A percentile compares a stretch with the other conserved stretches of the same genome.
phyloP scores from a whole-genome alignment of 1,284 basidiomycete genomes.

The Papiliotrema laurentii region DNA sequence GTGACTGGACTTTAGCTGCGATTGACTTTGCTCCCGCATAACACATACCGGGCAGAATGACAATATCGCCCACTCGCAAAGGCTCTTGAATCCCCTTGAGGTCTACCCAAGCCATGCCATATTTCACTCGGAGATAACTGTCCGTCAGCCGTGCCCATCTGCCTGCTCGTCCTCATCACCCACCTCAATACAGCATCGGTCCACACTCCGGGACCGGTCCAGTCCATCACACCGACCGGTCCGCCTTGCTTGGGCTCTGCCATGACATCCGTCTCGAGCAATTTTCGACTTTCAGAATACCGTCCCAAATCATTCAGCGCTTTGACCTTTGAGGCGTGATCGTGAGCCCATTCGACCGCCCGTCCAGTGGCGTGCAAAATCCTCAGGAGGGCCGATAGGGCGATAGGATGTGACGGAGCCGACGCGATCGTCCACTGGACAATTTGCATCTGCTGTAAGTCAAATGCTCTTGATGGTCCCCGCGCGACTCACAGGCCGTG shows the following conservation, averaged over 20 bases:
- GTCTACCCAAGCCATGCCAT: constrained; percentile 42
- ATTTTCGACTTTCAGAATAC: constrained; percentile 18
- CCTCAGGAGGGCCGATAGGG: constrained; percentile 33
- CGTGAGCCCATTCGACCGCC: constrained; percentile 35
- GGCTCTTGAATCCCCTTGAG: constrained; percentile 35
- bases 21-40: background rate
- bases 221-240: constrained; percentile 44
- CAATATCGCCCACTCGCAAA: constrained; percentile 44
- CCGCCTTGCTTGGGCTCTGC: constrained; percentile 34
- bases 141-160: background rate
- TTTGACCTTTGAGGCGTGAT: constrained; percentile 14
- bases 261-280: constrained; percentile 22
- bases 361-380: constrained; percentile 35
- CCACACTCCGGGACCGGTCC: constrained; percentile 49
- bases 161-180: constrained; percentile 1
- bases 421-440: constrained; percentile 49
- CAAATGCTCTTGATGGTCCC: background rate
- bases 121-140: constrained; percentile 39
- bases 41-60: constrained; percentile 38
- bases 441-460: constrained; percentile 42
- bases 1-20: constrained; percentile 24
- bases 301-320: constrained; percentile 20
- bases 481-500: constrained; percentile 39
- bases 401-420: constrained; percentile 41
- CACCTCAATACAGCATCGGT: constrained; percentile 41